These are phyloP conservation scores for Eucalyptus erythrocorys DNA, from an alignment of 345 rosid genomes.

Conservation along the genomic window DNA sequence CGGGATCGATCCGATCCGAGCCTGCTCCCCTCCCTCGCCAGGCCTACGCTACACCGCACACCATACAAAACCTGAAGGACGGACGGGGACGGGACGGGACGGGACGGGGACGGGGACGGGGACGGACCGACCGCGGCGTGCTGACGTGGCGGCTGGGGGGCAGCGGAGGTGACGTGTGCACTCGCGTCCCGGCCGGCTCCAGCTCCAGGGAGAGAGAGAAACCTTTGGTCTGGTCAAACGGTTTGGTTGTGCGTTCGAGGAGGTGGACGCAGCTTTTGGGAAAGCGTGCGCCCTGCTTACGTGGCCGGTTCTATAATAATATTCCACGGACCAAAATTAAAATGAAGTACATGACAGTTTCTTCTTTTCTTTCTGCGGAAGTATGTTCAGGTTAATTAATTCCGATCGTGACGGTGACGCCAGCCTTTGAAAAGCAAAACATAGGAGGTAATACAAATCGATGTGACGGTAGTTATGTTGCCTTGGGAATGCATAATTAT, in stretches of 20 bases:
- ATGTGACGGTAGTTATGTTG: neutral
- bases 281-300: neutral
- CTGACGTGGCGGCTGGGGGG: neutral
- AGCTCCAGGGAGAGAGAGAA: neutral
- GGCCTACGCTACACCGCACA: neutral
- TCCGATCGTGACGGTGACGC: neutral
- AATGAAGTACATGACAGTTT: neutral
- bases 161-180: neutral
- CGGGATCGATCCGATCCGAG: neutral
- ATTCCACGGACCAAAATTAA: neutral
- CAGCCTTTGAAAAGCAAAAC: neutral
- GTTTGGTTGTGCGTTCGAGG: neutral
- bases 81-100: neutral
- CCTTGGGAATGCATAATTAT: neutral
- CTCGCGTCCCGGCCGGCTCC: neutral
- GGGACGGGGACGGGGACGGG: neutral
- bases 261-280: neutral
- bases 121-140: neutral
- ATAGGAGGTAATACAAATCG: neutral
- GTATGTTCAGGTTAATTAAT: neutral
- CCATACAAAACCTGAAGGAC: neutral
- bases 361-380: neutral
- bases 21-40: neutral
- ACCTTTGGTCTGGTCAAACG: neutral
- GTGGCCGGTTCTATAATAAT: neutral